Evolutionary conservation across 176 grass and related monocot species (phyloP), one percentile per base, ranked within the genome.

Genomic region (Areca catechu): DNA sequence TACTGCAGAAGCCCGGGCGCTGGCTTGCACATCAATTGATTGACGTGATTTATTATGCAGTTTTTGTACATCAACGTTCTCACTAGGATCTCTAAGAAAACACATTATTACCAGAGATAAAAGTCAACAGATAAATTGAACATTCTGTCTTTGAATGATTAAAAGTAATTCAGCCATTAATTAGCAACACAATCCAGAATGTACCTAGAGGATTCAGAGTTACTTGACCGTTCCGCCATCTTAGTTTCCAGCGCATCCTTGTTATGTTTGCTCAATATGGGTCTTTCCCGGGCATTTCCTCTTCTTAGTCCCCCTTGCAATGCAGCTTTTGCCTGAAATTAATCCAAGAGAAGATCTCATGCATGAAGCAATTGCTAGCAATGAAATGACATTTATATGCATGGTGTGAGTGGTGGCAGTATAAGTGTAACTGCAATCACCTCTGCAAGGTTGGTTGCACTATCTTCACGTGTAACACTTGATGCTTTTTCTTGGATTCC

Each of bases 381-480:
- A 43, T 43, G 34, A 43, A 43, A 43, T 43, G 34, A 43, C 34
- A 43, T 43, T 43, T 43, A 43, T 43, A 43, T 43, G 34, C 1
- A 0, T 43, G 34, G 34, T 37, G 5, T 37, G 7, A 43, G 10
- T 43, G 10, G 9, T 43, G 34, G 34, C 34, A 0, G 9, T 43
- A 43, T 43, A 43, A 0, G 34, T 43, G 34, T 3, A 43, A 43
- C 34, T 43, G 1, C 7, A 43, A 43, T 43, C 70, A 93, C 94
- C 94, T 98, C 88, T 48, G 88, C 88, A 78, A 98, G 94, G 75
- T 98, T 98, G 60, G 65, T 65, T 66, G 79, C 94, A 83, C 94
- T 98, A 75, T 98, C 88, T 79, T 98, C 94, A 68, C 50, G 67
- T 56, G 88, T 77, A 60, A 76, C 48, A 58, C 49, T 82, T 69